Percentiles rank a stretch among this genome's conserved stretches.
phyloP scores from a whole-genome alignment of 116 monocot species.

The Trichopus zeylanicus region DNA sequence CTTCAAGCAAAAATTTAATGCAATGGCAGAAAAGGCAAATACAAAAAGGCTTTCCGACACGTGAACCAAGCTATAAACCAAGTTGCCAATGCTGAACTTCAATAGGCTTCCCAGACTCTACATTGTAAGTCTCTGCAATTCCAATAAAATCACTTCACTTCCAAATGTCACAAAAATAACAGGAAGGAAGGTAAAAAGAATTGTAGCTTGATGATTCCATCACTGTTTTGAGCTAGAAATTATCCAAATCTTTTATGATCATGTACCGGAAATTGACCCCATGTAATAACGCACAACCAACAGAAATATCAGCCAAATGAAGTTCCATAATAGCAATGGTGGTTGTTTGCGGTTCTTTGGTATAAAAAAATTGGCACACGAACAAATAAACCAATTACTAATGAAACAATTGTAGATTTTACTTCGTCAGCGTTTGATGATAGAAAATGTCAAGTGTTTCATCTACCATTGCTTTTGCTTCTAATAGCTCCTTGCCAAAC shows the following conservation, averaged over 20 bases:
- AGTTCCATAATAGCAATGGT: too few species aligned
- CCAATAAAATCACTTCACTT: background rate
- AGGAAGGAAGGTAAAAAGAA: background rate
- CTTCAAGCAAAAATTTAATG: constrained; percentile 85
- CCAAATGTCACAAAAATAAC: background rate
- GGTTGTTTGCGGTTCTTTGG: too few species aligned
- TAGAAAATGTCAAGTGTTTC: too few species aligned
- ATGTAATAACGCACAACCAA: constrained; percentile 79
- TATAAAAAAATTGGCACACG: too few species aligned
- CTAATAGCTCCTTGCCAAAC: too few species aligned
- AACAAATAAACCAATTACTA: too few species aligned
- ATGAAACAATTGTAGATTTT: too few species aligned
- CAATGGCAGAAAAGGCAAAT: constrained; percentile 60
- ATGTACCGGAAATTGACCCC: constrained; percentile 84
- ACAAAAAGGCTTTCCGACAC: constrained; percentile 48
- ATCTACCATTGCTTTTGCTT: too few species aligned
- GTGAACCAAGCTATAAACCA: constrained; percentile 29
- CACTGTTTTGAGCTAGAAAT: constrained; percentile 85
- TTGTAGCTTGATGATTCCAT: constrained; percentile 65
- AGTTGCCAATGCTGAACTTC: constrained; percentile 24
- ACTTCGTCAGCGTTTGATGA: too few species aligned
- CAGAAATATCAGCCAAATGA: constrained; percentile 31
- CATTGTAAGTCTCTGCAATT: constrained; percentile 56
- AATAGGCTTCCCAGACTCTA: constrained; percentile 31
- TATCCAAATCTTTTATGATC: constrained; percentile 69